Base-by-base conservation (phyloP, 345 rosid genomes). In the Salix koriyanagi region DNA sequence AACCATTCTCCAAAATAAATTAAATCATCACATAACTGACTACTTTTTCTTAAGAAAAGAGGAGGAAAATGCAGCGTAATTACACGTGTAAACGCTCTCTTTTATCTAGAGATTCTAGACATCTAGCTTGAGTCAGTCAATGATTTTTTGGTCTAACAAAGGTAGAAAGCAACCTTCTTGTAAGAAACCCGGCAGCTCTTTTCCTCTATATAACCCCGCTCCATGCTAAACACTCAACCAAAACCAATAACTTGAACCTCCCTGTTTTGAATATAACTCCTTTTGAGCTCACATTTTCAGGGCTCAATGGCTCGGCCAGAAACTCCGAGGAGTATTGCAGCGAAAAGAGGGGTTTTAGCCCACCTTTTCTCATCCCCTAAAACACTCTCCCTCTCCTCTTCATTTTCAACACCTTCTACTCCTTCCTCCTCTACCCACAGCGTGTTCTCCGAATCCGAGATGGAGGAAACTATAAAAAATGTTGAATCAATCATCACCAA, bases 401-500 rank as follows among this genome's bases (percentile, higher is more conserved):
- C 85, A 32, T 78, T 65, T 67, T 50, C 64, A 44, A 73, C 80
- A 64, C 72, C 80, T 74, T 42, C 77, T 15, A 52, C 41, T 26
- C 73, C 70, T 30, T 66, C 41, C 71, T 68, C 71, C 44, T 25
- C 54, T 25, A 16, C 61, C 58, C 64, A 46, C 71, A 25, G 75
- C 44, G 2, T 41, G 19, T 60, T 81, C 74, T 84, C 96, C 25
- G 77, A 81, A 72, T 80, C 89, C 13, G 48, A 83, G 83, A 77
- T 84, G 81, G 89, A 87, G 62, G 88, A 89, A 64, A 86, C 74
- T 58, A 79, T 94, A 6, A 71, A 72, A 65, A 79, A 81, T 28
- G 87, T 95, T 0, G 88, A 85, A 75, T 15, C 84, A 30, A 72
- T 92, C 67, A 92, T 92, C 83, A 81, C 34, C 25, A 89, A 83